A percentile compares a stretch with the other conserved stretches of the same genome.
Evolutionary conservation across 352 stramenopile genomes (phyloP).

Genomic region (Globisporangium parvum): DNA sequence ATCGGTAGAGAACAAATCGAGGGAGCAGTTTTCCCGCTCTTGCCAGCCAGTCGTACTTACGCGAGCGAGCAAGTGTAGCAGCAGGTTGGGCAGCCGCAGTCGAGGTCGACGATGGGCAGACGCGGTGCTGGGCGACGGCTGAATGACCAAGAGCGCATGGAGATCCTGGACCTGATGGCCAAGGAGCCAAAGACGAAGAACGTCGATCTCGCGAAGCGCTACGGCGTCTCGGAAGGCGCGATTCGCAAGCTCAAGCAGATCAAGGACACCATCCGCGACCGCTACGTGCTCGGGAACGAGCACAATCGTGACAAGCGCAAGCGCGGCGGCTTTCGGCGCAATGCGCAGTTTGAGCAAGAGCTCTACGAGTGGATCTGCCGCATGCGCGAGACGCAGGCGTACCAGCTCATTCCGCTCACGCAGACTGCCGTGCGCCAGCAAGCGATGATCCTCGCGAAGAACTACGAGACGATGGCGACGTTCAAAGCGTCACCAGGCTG

Average conservation of each 20-base stretch:
- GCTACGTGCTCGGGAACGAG: conserved; percentile 79
- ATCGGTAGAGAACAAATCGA: too few species aligned
- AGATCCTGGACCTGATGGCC: conserved; percentile 81
- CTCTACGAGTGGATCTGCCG: conserved; percentile 83
- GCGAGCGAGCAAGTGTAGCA: conserved; percentile 3
- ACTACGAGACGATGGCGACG: conserved; percentile 77
- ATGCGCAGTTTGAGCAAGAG: conserved; percentile 81
- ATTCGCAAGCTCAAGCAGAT: conserved; percentile 89
- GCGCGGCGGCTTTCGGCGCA: conserved; percentile 75
- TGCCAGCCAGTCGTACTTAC: conserved; percentile 7
- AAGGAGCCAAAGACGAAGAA: conserved; percentile 84
- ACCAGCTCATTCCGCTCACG: conserved; percentile 80
- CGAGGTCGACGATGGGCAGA: conserved; percentile 37
- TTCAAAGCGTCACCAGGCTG: conserved; percentile 85
- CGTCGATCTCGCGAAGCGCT: conserved; percentile 78
- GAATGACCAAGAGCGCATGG: conserved; percentile 88
- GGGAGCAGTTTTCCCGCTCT: neutral
- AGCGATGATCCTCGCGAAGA: conserved; percentile 77
- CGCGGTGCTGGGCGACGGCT: conserved; percentile 70
- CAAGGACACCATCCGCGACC: conserved; percentile 77
- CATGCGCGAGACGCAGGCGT: conserved; percentile 76
- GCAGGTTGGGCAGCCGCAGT: neutral
- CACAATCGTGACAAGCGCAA: conserved; percentile 86
- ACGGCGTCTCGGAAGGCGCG: conserved; percentile 79
- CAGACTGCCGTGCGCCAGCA: conserved; percentile 81